Evolutionary conservation across 1,284 basidiomycete genomes (phyloP).

Genomic region (Nidula niveotomentosa): DNA sequence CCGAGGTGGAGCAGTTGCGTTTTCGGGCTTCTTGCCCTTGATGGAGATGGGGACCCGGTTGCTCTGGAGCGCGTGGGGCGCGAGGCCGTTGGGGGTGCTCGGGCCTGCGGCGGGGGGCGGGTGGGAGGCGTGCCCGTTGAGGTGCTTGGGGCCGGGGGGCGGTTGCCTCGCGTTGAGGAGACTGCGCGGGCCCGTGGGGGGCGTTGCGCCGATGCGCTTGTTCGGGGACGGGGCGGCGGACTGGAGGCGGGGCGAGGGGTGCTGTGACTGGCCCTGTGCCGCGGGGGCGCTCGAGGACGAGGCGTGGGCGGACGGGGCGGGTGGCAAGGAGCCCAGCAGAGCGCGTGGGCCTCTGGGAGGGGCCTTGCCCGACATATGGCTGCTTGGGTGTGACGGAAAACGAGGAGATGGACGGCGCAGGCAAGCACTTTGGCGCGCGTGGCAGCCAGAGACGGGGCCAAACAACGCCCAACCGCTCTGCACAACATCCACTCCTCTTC

Average conservation of each 20-base stretch:
- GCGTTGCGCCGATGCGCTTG: conserved; percentile 44
- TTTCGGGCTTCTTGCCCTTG: conserved; percentile 34
- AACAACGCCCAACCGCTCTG: conserved; percentile 23
- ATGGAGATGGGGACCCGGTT: conserved; percentile 29
- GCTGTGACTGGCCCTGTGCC: conserved; percentile 22
- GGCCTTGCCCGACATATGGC: conserved; percentile 68
- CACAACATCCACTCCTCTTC: conserved; percentile 12
- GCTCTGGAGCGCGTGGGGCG: conserved; percentile 21
- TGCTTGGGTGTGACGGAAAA: no score
- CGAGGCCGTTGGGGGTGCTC: conserved; percentile 14
- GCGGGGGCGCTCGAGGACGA: conserved; percentile 23
- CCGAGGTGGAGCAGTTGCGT: conserved; percentile 3
- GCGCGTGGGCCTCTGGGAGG: conserved; percentile 73
- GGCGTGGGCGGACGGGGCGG: conserved; percentile 28
- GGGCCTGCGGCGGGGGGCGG: conserved; percentile 10
- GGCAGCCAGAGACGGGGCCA: conserved; percentile 20
- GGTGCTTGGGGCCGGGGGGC: conserved; percentile 24
- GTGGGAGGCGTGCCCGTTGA: conserved; percentile 19
- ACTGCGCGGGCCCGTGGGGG: conserved; percentile 61
- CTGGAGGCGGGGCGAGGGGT: conserved; percentile 14
- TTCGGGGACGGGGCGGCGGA: conserved; percentile 13
- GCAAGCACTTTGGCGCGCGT: conserved; percentile 16
- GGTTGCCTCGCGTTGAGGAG: conserved; percentile 34
- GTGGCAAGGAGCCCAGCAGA: conserved; percentile 34
- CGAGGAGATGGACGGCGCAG: conserved; percentile 5